A percentile compares a stretch with the other conserved stretches of the same genome.
Conservation (phyloP, 2,329 filamentous ascomycete species). For the Lizonia empirigonia region DNA sequence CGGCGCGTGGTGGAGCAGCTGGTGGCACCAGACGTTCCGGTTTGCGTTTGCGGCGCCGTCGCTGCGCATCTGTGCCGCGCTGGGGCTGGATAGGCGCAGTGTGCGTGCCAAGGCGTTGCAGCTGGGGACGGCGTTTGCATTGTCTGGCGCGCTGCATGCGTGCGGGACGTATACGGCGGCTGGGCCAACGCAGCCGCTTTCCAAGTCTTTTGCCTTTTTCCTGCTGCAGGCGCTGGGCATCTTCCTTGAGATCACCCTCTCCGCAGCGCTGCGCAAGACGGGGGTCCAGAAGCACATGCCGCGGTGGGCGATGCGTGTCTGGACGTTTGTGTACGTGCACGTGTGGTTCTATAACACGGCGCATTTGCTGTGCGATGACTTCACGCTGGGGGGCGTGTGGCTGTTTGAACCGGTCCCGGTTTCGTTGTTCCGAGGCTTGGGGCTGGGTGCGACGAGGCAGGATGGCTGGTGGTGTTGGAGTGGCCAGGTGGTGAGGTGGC, state of each 20-base stretch:
- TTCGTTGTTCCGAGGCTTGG: slow-evolving; percentile 70
- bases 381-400: slow-evolving; percentile 76
- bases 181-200: slow-evolving; percentile 56
- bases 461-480: slow-evolving; percentile 73
- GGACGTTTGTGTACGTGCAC: slow-evolving; percentile 67
- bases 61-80: slow-evolving; percentile 50
- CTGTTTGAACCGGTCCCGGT: slow-evolving; percentile 81
- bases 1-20: slow-evolving; percentile 79
- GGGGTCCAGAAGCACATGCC: slow-evolving; percentile 52
- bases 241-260: slow-evolving; percentile 56
- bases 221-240: slow-evolving; percentile 70
- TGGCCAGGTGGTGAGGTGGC: slow-evolving; percentile 61
- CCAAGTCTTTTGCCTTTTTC: slow-evolving; percentile 70
- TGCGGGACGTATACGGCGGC: slow-evolving; percentile 71
- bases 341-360: slow-evolving; percentile 73
- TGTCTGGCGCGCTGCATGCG: slow-evolving; percentile 73
- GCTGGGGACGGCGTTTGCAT: slow-evolving; percentile 63
- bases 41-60: slow-evolving; percentile 69
- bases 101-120: slow-evolving; percentile 49
- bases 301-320: slow-evolving; percentile 53
- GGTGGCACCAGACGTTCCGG: slow-evolving; percentile 93
- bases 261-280: slow-evolving; percentile 36
- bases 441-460: slow-evolving; percentile 62
- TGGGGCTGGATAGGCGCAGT: slow-evolving; percentile 41
- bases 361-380: slow-evolving; percentile 73